Evolutionary conservation across 176 grass and related monocot genomes (phyloP).

Genomic region (Cocos nucifera): DNA sequence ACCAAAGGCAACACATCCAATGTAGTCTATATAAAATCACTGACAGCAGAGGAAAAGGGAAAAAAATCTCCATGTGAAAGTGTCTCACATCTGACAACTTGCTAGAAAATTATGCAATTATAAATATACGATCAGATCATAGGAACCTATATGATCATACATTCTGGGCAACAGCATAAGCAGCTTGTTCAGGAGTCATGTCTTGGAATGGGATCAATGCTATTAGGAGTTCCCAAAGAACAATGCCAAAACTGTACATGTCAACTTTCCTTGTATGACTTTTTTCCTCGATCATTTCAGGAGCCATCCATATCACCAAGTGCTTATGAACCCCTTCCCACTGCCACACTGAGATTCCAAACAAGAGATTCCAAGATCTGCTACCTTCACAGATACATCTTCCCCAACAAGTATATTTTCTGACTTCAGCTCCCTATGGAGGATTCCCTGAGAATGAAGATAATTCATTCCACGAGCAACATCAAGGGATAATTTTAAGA

Average conservation of each 20-base stretch:
- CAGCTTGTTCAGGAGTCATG: conserved; percentile 87
- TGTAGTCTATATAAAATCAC: too few relatives aligned
- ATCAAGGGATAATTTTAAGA: conserved; percentile 76
- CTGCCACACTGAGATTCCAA: conserved; percentile 80
- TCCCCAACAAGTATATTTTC: conserved; percentile 91
- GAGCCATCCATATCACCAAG: conserved; percentile 96
- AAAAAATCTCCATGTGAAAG: too few relatives aligned
- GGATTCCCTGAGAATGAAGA: conserved; percentile 81
- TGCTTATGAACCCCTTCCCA: conserved; percentile 82
- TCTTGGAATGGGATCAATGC: conserved; percentile 78
- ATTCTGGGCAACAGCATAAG: conserved; percentile 85
- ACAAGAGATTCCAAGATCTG: conserved; percentile 97
- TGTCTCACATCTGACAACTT: too few relatives aligned
- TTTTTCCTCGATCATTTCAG: conserved; percentile 96
- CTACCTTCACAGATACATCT: conserved; percentile 88
- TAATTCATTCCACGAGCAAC: conserved; percentile 93
- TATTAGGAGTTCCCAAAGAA: conserved; percentile 92
- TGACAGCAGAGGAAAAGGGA: too few relatives aligned
- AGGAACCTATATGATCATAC: conserved; percentile 32
- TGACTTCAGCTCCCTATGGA: conserved; percentile 94
- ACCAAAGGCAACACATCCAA: too few relatives aligned
- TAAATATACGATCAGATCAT: too few relatives aligned
- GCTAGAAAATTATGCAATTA: too few relatives aligned
- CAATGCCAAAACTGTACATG: conserved; percentile 88
- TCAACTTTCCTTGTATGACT: conserved; percentile 90